A percentile compares a stretch with the other conserved stretches of the same genome.
phyloP scores from a whole-genome alignment of 2,329 filamentous ascomycete genomes.

The Tolypocladium pustulatum region DNA sequence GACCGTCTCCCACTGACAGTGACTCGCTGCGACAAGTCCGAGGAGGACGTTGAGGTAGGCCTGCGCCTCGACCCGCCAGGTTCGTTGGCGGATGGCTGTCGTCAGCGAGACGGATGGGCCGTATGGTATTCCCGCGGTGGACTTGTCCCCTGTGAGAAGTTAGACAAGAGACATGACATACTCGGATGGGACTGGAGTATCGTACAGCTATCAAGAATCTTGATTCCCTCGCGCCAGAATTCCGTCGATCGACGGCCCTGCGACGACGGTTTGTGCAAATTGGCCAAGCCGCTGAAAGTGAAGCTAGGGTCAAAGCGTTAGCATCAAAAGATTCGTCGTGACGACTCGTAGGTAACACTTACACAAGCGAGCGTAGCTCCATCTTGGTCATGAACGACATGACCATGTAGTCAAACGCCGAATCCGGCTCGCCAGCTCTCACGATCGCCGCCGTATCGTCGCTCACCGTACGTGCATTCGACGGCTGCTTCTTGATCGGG shows the following conservation, averaged over 20 bases:
- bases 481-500: constrained; percentile 42
- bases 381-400: constrained; percentile 51
- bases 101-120: constrained; percentile 40
- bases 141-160: constrained; percentile 20
- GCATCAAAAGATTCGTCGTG: not conserved
- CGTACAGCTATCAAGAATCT: constrained; percentile 37
- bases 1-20: constrained; percentile 60
- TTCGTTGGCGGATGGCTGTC: constrained; percentile 45
- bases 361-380: constrained; percentile 46
- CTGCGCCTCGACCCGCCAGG: constrained; percentile 56
- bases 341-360: constrained; percentile 15
- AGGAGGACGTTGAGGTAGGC: constrained; percentile 63
- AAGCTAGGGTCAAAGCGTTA: constrained; percentile 28
- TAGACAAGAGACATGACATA: too few relatives aligned
- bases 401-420: constrained; percentile 42
- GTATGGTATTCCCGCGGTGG: constrained; percentile 23
- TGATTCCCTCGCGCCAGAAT: constrained; percentile 31
- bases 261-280: constrained; percentile 25
- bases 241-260: constrained; percentile 23
- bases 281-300: constrained; percentile 42
- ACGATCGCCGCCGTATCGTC: constrained; percentile 46
- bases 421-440: constrained; percentile 31
- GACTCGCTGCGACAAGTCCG: constrained; percentile 57
- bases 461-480: constrained; percentile 40
- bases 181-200: not conserved